Conservation (phyloP, 495 filamentous ascomycete genomes). For the Daldinia decipiens region DNA sequence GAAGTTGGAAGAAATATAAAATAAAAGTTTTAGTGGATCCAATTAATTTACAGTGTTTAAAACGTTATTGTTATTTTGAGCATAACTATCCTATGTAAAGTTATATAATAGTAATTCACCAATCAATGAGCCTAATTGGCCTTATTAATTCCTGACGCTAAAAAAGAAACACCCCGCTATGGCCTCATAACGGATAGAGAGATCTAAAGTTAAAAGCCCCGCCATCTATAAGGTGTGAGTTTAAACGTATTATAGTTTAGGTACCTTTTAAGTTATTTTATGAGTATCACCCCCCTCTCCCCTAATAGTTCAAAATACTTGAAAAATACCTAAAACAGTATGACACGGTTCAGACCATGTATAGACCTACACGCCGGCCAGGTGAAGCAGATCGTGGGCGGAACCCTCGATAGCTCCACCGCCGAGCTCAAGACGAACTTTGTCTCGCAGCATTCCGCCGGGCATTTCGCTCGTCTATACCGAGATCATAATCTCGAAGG, state of each 20-base stretch:
- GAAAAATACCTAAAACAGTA: conserved; percentile 53
- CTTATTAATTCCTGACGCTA: conserved; percentile 12
- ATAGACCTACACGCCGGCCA: conserved; percentile 96
- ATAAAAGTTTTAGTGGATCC: conserved; percentile 39
- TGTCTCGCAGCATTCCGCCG: conserved; percentile 81
- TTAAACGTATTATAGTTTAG: neutral
- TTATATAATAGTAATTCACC: no score
- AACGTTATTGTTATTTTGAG: no score
- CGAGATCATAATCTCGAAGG: conserved; percentile 74
- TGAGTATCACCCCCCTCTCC: neutral
- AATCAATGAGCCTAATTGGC: conserved; percentile 30
- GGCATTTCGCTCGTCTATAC: conserved; percentile 84
- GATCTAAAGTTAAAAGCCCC: conserved; percentile 14
- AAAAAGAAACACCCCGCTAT: conserved; percentile 32
- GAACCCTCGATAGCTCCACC: conserved; percentile 77
- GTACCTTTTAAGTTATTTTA: neutral
- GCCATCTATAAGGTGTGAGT: neutral
- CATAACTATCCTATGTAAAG: no score
- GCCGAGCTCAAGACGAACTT: conserved; percentile 86
- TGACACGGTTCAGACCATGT: conserved; percentile 95
- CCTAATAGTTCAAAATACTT: no score
- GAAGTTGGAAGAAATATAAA: conserved; percentile 32
- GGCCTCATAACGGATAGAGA: conserved; percentile 21
- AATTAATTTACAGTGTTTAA: neutral
- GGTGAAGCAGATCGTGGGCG: conserved; percentile 98